phyloP scores from a whole-genome alignment of 805 yeast genomes.

The Yueomyces sp. region DNA sequence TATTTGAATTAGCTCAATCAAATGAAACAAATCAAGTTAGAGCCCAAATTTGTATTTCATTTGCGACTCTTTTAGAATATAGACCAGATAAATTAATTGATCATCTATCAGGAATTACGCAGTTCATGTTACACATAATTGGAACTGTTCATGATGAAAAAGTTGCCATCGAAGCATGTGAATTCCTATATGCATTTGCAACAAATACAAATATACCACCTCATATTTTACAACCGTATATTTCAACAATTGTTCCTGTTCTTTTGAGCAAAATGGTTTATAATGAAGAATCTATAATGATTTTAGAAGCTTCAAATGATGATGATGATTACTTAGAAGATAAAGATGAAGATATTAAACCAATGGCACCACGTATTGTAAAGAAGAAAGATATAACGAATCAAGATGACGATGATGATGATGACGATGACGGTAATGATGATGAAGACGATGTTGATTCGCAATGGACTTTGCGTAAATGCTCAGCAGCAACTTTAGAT shows the following conservation, averaged over 20 bases:
- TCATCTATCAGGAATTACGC: slow-evolving; percentile 75
- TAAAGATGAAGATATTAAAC: slow-evolving; percentile 76
- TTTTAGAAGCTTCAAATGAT: slow-evolving; percentile 42
- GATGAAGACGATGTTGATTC: slow-evolving; percentile 54
- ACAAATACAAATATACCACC: slow-evolving; percentile 46
- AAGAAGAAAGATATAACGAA: slow-evolving; percentile 28
- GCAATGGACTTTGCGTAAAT: slow-evolving; percentile 86
- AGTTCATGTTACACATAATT: slow-evolving; percentile 72
- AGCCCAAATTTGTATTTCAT: slow-evolving; percentile 64
- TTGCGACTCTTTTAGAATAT: slow-evolving; percentile 54
- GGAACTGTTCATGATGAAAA: slow-evolving; percentile 43
- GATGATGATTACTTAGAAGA: slow-evolving; percentile 74
- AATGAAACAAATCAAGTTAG: slow-evolving; percentile 49
- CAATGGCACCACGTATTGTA: slow-evolving; percentile 56
- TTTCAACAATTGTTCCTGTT: slow-evolving; percentile 60
- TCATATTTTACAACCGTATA: slow-evolving; percentile 38
- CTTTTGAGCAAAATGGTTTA: slow-evolving; percentile 75
- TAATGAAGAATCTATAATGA: slow-evolving; percentile 63
- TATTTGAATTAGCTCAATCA: slow-evolving; percentile 53
- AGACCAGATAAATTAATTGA: slow-evolving; percentile 72
- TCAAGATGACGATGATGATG: slow-evolving; percentile 34
- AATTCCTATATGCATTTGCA: slow-evolving; percentile 67
- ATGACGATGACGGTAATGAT: slow-evolving; percentile 60
- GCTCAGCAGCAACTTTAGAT: slow-evolving; percentile 89
- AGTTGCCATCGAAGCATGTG: slow-evolving; percentile 87